Evolutionary conservation across 352 stramenopile genomes (phyloP), one percentile per base, ranked within the genome.

Genomic region (Elongisporangium undulatum): DNA sequence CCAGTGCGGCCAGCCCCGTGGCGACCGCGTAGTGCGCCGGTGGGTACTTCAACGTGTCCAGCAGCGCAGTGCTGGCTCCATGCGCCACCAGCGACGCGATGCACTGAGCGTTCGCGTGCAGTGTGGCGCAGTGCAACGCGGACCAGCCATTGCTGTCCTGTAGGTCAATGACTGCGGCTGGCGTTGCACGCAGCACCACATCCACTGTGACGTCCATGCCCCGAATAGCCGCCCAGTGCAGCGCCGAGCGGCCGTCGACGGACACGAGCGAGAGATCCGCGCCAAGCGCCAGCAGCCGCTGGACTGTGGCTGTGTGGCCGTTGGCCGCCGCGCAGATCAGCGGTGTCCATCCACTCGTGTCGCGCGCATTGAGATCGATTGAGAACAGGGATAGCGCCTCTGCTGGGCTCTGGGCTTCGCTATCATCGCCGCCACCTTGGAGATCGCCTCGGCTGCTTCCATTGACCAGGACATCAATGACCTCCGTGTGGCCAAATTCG

Each of bases 141-240:
- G 79, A 85, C 81, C 81, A 93, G 4, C 76, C 76, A 16, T 69
- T 77, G 1, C 64, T 61, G 58, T 90, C 81, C 17, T 64, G 49
- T 15, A 62, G 53, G 51, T 79, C 58, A 8, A 73, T 60, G 19
- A 71, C 60, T 19, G 68, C 68, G 2, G 75, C 75, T 3, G 64
- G 62, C 2, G 56, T 61, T 15, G 29, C 29, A 41, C 29, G 29
- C 1, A 91, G 45, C 4, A 93, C 55, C 3, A 64, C 55, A 0
- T 26, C 24, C 17, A 78, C 58, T 10, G 62, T 67, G 2, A 50
- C 38, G 5, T 64, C 55, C 77, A 89, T 91, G 0, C 74, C 75
- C 22, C 83, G 71, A 24, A 61, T 70, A 1, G 69, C 76, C 48
- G 83, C 79, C 83, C 81, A 91, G 24, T 93, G 83, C 10, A 93